phyloP scores from a whole-genome alignment of 257 asterid species.

The Nicotiana tabacum region DNA sequence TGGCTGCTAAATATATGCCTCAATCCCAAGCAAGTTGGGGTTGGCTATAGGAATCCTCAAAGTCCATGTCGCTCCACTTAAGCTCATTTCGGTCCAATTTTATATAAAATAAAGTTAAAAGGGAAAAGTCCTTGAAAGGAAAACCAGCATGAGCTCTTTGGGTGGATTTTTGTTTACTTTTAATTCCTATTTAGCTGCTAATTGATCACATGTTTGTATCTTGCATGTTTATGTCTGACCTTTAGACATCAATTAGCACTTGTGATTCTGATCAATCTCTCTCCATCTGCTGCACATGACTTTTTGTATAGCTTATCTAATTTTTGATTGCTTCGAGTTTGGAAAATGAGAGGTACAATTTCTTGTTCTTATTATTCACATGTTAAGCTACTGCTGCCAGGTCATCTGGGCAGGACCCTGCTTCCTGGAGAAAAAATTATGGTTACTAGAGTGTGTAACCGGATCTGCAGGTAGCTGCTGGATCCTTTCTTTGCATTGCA shows the following conservation, averaged over 20 bases:
- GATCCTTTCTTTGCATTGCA: conserved; percentile 18
- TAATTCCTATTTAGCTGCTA: background rate
- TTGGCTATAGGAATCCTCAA: background rate
- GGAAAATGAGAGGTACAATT: background rate
- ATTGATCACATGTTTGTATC: background rate
- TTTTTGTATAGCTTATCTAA: background rate
- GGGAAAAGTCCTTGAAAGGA: background rate
- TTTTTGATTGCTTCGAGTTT: background rate
- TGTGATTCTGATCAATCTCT: background rate
- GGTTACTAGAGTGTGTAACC: conserved; percentile 56
- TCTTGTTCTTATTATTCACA: conserved; percentile 17
- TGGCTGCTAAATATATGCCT: background rate
- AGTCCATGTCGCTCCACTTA: background rate
- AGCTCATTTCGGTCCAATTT: background rate
- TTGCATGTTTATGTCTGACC: conserved; percentile 16
- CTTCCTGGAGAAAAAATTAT: conserved; percentile 77
- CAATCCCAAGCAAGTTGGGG: conserved; percentile 2
- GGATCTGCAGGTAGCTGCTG: conserved; percentile 64
- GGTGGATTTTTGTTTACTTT: background rate
- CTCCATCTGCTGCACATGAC: background rate
- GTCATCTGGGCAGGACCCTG: conserved; percentile 80
- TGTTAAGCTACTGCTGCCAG: conserved; percentile 45
- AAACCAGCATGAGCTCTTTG: background rate
- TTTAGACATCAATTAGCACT: background rate
- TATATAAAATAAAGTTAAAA: background rate